Conservation (phyloP, 1,284 basidiomycete genomes). For the Irpex sp. region DNA sequence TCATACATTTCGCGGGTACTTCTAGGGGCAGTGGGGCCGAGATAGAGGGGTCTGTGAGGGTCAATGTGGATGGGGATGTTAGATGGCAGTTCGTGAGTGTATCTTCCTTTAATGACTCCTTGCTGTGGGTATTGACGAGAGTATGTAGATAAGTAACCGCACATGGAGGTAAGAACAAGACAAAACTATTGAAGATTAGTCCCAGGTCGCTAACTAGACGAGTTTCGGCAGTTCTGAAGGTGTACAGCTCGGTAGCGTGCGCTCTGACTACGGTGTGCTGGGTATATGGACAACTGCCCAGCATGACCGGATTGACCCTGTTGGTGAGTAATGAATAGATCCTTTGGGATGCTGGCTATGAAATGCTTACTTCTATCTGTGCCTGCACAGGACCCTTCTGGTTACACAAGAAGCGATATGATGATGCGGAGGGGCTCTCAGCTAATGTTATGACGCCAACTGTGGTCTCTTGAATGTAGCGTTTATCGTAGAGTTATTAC, state of each 20-base stretch:
- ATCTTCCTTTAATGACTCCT: background rate
- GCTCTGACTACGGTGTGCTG: slow-evolving; percentile 56
- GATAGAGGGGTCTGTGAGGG: slow-evolving; percentile 51
- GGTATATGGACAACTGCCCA: slow-evolving; percentile 69
- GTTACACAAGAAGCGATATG: background rate
- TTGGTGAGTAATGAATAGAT: slow-evolving; percentile 22
- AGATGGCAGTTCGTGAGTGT: slow-evolving; percentile 62
- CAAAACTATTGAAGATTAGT: no score
- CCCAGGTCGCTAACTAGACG: slow-evolving; percentile 5
- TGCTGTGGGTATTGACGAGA: slow-evolving; percentile 35
- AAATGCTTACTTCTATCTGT: background rate
- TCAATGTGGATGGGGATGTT: slow-evolving; percentile 54
- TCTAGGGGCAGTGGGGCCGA: slow-evolving; percentile 38
- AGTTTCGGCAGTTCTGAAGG: slow-evolving; percentile 48
- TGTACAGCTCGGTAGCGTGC: slow-evolving; percentile 57
- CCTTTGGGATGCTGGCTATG: background rate
- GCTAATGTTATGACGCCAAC: no score
- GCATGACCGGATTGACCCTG: slow-evolving; percentile 46
- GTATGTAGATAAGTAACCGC: slow-evolving; percentile 52
- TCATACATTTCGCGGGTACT: slow-evolving; percentile 49
- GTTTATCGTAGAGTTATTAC: no score
- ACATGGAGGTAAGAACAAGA: slow-evolving; percentile 69
- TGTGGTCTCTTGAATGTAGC: no score
- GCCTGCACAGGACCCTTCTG: background rate
- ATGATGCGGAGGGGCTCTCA: no score